Base-by-base conservation (phyloP, 2,329 filamentous ascomycete species). In the Rugonectria rugulosa region DNA sequence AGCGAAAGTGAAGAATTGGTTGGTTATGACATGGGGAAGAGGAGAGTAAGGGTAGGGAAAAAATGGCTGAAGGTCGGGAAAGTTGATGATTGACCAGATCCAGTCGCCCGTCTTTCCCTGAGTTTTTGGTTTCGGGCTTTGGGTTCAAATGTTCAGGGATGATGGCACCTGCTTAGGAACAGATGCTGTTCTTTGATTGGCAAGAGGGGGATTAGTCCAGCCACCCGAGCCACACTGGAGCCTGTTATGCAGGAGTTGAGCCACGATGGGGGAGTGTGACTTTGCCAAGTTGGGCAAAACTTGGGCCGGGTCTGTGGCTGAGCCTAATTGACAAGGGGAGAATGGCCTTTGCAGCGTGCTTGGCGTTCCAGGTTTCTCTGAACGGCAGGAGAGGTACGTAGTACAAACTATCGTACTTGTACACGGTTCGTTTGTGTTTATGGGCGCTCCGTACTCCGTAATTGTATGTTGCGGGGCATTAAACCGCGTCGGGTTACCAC, bases 121-220 rank as follows among this genome's bases (percentile, higher is more conserved):
- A 23, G 29, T 31, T 64, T 67, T 57, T 53, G 57, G 59, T 66
- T 53, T 46, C 44, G 37, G 48, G 42, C 38, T 66, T 67, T 59
- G 61, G 54, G 59, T 67, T 67, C n/a, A n/a, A n/a, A n/a, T n/a
- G n/a, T n/a, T n/a, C 65, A 67, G 65, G 65, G 65, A 67, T 67
- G 53, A 63, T 55, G 54, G 50, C 48, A 37, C 42, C 53, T 49
- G 31, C 29, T 38, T 46, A n/a, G 41, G 42, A 31, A 14, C 38
- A 21, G 38, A 36, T 15, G 40, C 15, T 37, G 20, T 23, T 24
- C 49, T 40, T 51, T 59, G 52, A 56, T 59, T 59, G 52, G 53
- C 47, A 56, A 42, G 45, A 26, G 26, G n/a, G 47, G 60, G 38
- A 38, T 50, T 31, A 15, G 23, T 45, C 54, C 59, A 66, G 64